A percentile compares a stretch with the other conserved stretches of the same genome.
phyloP scores from a whole-genome alignment of 2,329 filamentous ascomycete species.

The Aureobasidium lini region DNA sequence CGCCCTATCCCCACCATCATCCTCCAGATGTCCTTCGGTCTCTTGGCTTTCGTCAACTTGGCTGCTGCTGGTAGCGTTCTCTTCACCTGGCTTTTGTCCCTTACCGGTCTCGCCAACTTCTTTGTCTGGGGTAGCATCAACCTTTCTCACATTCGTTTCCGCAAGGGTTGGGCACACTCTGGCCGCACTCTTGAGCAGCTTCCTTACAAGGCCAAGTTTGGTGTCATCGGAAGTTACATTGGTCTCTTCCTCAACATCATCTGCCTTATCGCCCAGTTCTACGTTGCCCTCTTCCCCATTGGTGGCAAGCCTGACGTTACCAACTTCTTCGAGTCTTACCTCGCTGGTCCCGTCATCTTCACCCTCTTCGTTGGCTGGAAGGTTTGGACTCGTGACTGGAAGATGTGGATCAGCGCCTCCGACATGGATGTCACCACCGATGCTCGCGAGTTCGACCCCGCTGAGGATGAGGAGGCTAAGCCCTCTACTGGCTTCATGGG shows the following conservation, averaged over 20 bases:
- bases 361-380: slow-evolving; percentile 20
- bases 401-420: slow-evolving; percentile 14
- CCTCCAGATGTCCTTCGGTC: slow-evolving; percentile 57
- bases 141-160: slow-evolving; percentile 82
- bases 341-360: slow-evolving; percentile 20
- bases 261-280: slow-evolving; percentile 42
- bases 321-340: slow-evolving; percentile 20
- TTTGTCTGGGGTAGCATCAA: slow-evolving; percentile 81
- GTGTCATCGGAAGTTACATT: slow-evolving; percentile 54
- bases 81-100: slow-evolving; percentile 68
- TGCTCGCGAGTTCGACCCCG: slow-evolving; percentile 9
- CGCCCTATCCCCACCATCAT: slow-evolving; percentile 68
- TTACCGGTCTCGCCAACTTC: slow-evolving; percentile 62
- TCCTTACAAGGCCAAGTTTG: slow-evolving; percentile 51
- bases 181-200: slow-evolving; percentile 57
- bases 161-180: slow-evolving; percentile 58
- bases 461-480: not conserved
- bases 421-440: slow-evolving; percentile 21
- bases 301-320: slow-evolving; percentile 13
- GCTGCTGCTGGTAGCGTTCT: slow-evolving; percentile 56
- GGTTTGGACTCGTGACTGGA: slow-evolving; percentile 17
- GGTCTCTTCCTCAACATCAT: slow-evolving; percentile 49
- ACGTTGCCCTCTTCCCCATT: slow-evolving; percentile 16
- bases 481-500: not conserved
- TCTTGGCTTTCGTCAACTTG: slow-evolving; percentile 61